Evolutionary conservation across 2,329 filamentous ascomycete genomes (phyloP).

Genomic region (Corynespora cassiicola): DNA sequence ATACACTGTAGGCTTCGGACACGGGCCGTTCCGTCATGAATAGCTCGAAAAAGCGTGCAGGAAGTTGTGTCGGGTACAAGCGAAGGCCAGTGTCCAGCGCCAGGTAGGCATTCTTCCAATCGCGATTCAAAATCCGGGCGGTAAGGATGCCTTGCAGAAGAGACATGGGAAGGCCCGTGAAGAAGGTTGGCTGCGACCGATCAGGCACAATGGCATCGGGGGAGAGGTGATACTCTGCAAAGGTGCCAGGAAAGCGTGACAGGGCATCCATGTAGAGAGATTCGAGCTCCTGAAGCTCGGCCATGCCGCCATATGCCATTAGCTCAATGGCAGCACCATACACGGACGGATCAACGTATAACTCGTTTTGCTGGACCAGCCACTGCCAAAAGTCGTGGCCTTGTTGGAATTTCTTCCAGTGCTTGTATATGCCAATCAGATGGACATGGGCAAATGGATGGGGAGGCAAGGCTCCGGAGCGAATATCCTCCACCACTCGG

Average conservation of each 20-base stretch:
- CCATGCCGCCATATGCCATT: constrained; percentile 49
- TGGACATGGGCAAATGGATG: constrained; percentile 51
- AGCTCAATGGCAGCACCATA: constrained; percentile 60
- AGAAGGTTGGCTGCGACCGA: constrained; percentile 37
- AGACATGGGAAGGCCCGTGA: constrained; percentile 47
- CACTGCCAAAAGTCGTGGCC: constrained; percentile 56
- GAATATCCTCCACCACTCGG: constrained; percentile 49
- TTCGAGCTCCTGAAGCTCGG: constrained; percentile 51
- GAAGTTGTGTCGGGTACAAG: constrained; percentile 52
- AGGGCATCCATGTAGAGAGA: constrained; percentile 53
- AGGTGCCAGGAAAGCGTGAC: constrained; percentile 54
- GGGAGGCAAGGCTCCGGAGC: constrained; percentile 40
- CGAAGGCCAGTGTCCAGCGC: constrained; percentile 57
- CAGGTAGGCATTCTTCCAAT: constrained; percentile 58
- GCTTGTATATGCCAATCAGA: constrained; percentile 55
- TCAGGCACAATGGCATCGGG: constrained; percentile 55
- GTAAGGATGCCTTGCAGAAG: constrained; percentile 57
- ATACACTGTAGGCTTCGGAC: constrained; percentile 55
- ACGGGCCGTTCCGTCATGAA: constrained; percentile 55
- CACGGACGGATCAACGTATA: constrained; percentile 48
- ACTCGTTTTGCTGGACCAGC: constrained; percentile 51
- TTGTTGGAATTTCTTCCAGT: constrained; percentile 47
- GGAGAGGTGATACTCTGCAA: constrained; percentile 55
- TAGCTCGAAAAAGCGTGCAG: constrained; percentile 51
- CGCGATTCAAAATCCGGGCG: constrained; percentile 53